Evolutionary conservation across 208 protist genomes (phyloP).

Genomic region (Naegleria fowleri): DNA sequence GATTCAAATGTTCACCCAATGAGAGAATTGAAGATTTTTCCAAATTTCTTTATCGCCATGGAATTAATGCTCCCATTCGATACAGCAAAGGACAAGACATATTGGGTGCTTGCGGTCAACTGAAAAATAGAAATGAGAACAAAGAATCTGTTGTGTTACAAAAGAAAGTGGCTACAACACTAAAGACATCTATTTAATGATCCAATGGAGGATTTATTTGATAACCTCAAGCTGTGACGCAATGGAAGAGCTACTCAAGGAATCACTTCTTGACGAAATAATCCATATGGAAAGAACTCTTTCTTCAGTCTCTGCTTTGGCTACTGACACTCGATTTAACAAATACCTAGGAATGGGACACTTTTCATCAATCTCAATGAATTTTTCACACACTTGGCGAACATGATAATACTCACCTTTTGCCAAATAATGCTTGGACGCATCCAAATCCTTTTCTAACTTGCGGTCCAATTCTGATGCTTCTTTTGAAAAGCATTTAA

Average conservation of each 20-base stretch:
- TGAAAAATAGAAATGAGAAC: background rate
- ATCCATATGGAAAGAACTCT: too few species aligned
- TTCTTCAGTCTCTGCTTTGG: too few species aligned
- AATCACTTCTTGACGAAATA: too few species aligned
- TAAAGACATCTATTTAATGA: too few species aligned
- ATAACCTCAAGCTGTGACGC: too few species aligned
- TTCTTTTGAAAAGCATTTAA: background rate
- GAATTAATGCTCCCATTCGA: background rate
- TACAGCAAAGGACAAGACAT: background rate
- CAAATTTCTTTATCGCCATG: background rate
- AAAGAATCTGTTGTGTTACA: background rate
- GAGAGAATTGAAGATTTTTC: constrained; percentile 14
- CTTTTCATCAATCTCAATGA: background rate
- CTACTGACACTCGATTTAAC: too few species aligned
- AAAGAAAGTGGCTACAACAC: background rate
- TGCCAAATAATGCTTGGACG: background rate
- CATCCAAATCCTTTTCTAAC: background rate
- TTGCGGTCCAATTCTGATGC: background rate
- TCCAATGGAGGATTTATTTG: too few species aligned
- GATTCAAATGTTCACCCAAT: background rate
- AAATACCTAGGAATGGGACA: too few species aligned
- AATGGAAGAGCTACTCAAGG: too few species aligned
- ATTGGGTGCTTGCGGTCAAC: background rate
- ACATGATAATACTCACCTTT: background rate
- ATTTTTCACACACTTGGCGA: background rate